phyloP scores from a whole-genome alignment of 2,329 filamentous ascomycete genomes.

The Fusarium redolens region DNA sequence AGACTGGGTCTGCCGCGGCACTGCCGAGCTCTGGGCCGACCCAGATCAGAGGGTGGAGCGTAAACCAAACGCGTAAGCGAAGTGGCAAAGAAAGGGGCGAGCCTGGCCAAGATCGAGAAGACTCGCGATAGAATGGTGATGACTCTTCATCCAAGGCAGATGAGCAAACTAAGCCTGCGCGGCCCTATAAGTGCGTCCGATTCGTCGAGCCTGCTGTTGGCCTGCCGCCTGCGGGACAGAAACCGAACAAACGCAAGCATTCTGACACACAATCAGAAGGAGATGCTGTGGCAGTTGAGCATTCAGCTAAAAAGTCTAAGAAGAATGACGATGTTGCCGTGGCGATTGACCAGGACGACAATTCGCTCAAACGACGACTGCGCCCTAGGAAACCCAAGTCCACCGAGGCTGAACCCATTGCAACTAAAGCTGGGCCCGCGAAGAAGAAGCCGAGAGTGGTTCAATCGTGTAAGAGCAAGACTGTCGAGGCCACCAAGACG shows the following conservation, averaged over 20 bases:
- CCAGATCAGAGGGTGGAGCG: constrained; percentile 68
- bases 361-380: constrained; percentile 35
- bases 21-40: constrained; percentile 67
- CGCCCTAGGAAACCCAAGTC: constrained; percentile 36
- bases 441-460: constrained; percentile 18
- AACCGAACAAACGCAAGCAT: constrained; percentile 19
- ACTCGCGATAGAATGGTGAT: constrained; percentile 53
- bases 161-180: constrained; percentile 21
- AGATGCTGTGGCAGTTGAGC: background rate
- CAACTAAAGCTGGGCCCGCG: constrained; percentile 11
- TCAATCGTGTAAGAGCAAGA: constrained; percentile 12
- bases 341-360: constrained; percentile 14
- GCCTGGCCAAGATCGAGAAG: constrained; percentile 50
- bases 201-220: constrained; percentile 42
- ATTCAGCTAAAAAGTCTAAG: background rate
- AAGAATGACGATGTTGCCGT: background rate
- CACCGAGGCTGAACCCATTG: constrained; percentile 13
- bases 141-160: constrained; percentile 37
- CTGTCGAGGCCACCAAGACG: constrained; percentile 1
- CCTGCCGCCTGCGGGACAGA: constrained; percentile 27
- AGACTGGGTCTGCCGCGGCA: constrained; percentile 65
- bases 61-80: constrained; percentile 55
- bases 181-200: constrained; percentile 37
- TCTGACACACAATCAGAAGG: background rate
- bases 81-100: constrained; percentile 52